Percentiles rank a stretch among this genome's conserved stretches.
These are phyloP conservation scores for Ceriops tagal DNA, from an alignment of 345 rosid genomes.

Conservation along the genomic window DNA sequence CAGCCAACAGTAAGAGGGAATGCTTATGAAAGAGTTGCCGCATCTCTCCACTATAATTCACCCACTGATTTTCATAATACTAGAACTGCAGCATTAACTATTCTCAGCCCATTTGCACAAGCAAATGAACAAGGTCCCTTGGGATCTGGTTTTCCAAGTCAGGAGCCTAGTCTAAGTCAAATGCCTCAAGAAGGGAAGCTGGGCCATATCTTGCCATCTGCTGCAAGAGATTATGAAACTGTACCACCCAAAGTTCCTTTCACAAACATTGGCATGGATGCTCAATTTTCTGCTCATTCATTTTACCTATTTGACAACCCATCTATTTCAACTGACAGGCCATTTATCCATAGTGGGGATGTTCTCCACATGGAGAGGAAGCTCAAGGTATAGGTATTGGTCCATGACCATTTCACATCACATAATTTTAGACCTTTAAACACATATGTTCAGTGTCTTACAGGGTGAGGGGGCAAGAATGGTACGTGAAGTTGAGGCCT, in stretches of 20 bases:
- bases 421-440: not conserved
- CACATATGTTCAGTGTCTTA: conserved; percentile 14
- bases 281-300: conserved; percentile 39
- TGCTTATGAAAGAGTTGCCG: conserved; percentile 47
- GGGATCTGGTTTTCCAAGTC: conserved; percentile 48
- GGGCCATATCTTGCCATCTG: conserved; percentile 44
- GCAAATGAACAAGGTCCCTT: conserved; percentile 37
- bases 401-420: not conserved
- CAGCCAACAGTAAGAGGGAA: conserved; percentile 66
- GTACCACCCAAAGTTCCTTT: conserved; percentile 40
- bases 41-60: conserved; percentile 40
- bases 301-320: conserved; percentile 42
- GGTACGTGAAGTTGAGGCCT: conserved; percentile 79
- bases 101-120: conserved; percentile 29
- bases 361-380: conserved; percentile 55
- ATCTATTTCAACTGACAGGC: conserved; percentile 46
- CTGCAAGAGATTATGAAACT: conserved; percentile 42
- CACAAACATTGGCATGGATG: conserved; percentile 35
- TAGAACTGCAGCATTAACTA: conserved; percentile 38
- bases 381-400: conserved; percentile 50
- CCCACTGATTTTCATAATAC: conserved; percentile 38
- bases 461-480: conserved; percentile 88
- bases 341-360: conserved; percentile 47
- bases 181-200: conserved; percentile 58
- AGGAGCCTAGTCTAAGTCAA: conserved; percentile 59